Base-by-base conservation (phyloP, 1,284 basidiomycete genomes). In the Ganoderma meredithae region DNA sequence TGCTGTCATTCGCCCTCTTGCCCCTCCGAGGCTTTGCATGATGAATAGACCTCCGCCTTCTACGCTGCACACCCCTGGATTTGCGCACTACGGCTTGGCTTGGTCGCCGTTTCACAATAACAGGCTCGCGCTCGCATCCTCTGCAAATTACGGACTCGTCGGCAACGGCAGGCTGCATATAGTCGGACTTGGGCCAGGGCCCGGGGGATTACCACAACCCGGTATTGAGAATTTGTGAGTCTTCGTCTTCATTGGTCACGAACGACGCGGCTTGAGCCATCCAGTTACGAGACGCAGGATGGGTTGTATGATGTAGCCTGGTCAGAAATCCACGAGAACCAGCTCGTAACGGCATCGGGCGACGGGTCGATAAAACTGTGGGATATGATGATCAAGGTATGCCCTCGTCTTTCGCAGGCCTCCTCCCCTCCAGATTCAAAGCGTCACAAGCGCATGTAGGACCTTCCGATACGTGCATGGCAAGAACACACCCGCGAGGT, bases 281-380 rank as follows among this genome's bases (percentile, higher is more conserved):
- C 65, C 76, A 97, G 95, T 71, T 99, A 93, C 76, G 95, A 98
- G 79, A 95, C 97, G 0, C 95, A 98, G 79, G 97, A 99, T 78
- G 95, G 94, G 0, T 82, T 98, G 2, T 98, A 95, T 79, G 96
- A 97, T 76, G 81, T 96, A 41, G 95, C 95, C 0, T 98, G 96
- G 94, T 95, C 93, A 58, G 96, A 99, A 80, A 79, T 91, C 40
- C 95, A 99, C 80, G 97, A 98, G 83, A 97, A 98, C 77, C 97
- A 99, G 78, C 81, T 99, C 43, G 91, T 93, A 0, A 91, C 95
- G 1, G 94, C 89, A 0, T 95, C 94, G 9, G 97, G 96, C 43
- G 96, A 98, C 78, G 97, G 97, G 6, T 94, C 94, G 22, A 86
- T 99, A 76, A 91, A 92, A 76, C 81, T 99, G 25, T 99, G 97